Evolutionary conservation across 805 yeast species (phyloP).

Genomic region (Lachancea meyersii): DNA sequence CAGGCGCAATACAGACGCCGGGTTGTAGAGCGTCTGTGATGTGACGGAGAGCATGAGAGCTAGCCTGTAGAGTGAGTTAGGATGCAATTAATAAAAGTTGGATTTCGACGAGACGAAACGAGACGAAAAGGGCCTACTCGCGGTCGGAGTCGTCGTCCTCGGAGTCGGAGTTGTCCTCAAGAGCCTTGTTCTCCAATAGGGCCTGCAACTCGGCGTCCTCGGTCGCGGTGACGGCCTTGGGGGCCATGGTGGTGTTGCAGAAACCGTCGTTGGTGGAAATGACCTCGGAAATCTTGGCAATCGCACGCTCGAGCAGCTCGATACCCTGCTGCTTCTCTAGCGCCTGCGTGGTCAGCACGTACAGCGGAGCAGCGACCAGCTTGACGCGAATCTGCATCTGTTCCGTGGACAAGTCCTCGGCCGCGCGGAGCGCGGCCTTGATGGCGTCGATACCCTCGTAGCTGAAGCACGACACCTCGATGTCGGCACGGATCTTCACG

Average conservation of each 20-base stretch:
- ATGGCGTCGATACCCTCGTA: conserved; percentile 98
- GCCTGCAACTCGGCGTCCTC: conserved; percentile 98
- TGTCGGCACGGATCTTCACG: conserved; percentile 95
- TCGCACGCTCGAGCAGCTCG: conserved; percentile 69
- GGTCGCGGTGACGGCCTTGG: conserved; percentile 97
- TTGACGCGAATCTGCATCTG: conserved; percentile 85
- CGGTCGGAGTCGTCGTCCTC: conserved; percentile 53
- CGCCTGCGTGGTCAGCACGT: conserved; percentile 88
- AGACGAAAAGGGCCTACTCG: conserved; percentile 21
- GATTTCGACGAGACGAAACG: not conserved
- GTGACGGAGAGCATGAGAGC: not conserved
- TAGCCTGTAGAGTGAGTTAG: not conserved
- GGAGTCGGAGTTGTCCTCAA: conserved; percentile 78
- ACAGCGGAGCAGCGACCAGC: conserved; percentile 95
- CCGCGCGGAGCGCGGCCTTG: conserved; percentile 78
- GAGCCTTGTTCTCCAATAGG: conserved; percentile 85
- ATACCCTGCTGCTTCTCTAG: conserved; percentile 88
- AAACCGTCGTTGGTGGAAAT: conserved; percentile 75
- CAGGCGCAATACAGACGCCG: not conserved
- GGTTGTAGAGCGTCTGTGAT: not conserved
- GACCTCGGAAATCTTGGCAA: conserved; percentile 62
- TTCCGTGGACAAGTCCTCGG: conserved; percentile 78
- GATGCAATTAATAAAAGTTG: not conserved
- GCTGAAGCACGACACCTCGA: conserved; percentile 93
- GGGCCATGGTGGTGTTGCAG: conserved; percentile 93